These are phyloP conservation scores for Bonia amplexicaulis DNA, from an alignment of 176 grass and related monocot species.

Conservation along the genomic window DNA sequence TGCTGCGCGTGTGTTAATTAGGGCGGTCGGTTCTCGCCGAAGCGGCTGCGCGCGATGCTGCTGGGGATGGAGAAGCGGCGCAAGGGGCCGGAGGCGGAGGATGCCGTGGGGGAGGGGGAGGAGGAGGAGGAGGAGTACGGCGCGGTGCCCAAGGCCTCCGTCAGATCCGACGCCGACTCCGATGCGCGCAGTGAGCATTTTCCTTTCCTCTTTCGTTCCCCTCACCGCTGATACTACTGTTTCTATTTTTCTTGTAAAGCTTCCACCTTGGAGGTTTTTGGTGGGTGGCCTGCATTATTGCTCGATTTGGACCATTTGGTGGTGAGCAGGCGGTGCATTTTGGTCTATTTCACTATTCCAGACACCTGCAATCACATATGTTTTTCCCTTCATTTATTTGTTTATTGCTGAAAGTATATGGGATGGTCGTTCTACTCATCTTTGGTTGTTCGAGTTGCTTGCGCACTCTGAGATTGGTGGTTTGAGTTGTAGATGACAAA, in stretches of 20 bases:
- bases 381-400: background rate
- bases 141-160: constrained; percentile 43
- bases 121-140: constrained; percentile 49
- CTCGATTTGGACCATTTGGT: background rate
- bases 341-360: background rate
- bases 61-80: constrained; percentile 74
- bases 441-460: background rate
- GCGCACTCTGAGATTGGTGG: background rate
- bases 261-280: background rate
- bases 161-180: constrained; percentile 60
- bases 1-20: background rate
- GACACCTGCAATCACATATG: background rate
- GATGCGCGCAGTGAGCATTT: constrained; percentile 35
- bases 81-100: constrained; percentile 52
- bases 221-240: background rate
- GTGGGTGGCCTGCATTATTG: constrained; percentile 1
- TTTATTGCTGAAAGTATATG: background rate
- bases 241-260: background rate
- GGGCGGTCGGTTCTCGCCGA: constrained; percentile 94
- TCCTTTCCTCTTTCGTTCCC: background rate
- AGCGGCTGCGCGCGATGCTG: constrained; percentile 90
- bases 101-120: background rate
- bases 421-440: background rate
- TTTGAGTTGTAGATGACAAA: background rate
- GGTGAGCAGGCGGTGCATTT: background rate